A percentile compares a stretch with the other conserved stretches of the same genome.
phyloP scores from a whole-genome alignment of 176 grass and related monocot genomes.

The Panicum miliaceum region DNA sequence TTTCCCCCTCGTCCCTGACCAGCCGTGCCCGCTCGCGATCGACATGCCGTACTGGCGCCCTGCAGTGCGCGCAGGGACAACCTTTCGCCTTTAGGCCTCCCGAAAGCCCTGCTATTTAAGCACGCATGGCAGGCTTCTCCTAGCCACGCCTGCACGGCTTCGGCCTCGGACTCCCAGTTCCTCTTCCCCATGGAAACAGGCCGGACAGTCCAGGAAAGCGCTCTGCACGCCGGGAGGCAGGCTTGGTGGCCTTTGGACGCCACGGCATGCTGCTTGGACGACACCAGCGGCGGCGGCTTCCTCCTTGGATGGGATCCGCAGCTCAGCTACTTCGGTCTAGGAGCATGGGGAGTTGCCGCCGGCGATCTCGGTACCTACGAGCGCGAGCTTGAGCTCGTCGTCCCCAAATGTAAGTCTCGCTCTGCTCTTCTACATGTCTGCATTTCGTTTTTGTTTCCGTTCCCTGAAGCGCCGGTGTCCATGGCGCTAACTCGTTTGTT shows the following conservation, averaged over 20 bases:
- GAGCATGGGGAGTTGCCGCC: background rate
- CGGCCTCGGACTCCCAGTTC: background rate
- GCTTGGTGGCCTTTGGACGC: constrained; percentile 46
- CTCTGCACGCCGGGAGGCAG: constrained; percentile 38
- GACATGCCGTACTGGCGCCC: constrained; percentile 51
- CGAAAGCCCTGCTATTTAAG: constrained; percentile 69
- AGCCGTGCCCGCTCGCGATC: constrained; percentile 46
- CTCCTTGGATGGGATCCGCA: constrained; percentile 48
- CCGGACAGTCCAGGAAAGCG: constrained; percentile 33
- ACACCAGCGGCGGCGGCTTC: constrained; percentile 29
- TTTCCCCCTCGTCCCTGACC: constrained; percentile 46
- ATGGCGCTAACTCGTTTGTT: background rate
- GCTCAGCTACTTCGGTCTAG: constrained; percentile 46
- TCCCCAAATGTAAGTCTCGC: constrained; percentile 45
- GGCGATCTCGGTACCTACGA: background rate
- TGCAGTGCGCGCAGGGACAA: constrained; percentile 14
- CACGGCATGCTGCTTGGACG: constrained; percentile 48
- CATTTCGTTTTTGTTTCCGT: background rate
- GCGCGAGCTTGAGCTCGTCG: constrained; percentile 36
- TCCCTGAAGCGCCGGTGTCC: background rate
- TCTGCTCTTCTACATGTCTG: background rate
- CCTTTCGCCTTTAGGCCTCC: constrained; percentile 48
- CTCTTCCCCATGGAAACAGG: constrained; percentile 42
- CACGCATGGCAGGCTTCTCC: constrained; percentile 39
- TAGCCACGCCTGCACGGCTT: background rate